Percentiles rank a stretch among this genome's conserved stretches.
Conservation (phyloP, 768 basidiomycete species). For the Crassisporium funariophilum region DNA sequence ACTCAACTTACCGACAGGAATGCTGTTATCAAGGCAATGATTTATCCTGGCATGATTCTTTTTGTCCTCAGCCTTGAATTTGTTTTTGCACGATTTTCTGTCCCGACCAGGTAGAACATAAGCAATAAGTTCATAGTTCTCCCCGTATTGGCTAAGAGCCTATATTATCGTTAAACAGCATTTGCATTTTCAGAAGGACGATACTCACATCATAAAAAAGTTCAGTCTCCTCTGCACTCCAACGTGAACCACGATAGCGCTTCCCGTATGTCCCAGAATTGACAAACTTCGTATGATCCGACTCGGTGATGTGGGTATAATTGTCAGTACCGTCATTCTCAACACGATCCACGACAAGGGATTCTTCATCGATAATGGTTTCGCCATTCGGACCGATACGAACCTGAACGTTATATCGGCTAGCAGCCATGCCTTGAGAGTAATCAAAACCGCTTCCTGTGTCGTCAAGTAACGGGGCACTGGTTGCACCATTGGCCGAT, state of each 20-base stretch:
- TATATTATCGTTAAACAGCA: constrained; percentile 32
- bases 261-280: constrained; percentile 84
- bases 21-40: constrained; percentile 69
- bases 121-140: constrained; percentile 92
- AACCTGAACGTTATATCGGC: constrained; percentile 82
- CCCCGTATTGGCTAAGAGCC: constrained; percentile 89
- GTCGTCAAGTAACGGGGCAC: constrained; percentile 37
- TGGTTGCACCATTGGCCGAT: constrained; percentile 8
- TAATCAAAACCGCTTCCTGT: constrained; percentile 72
- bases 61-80: constrained; percentile 90
- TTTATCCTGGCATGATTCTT: constrained; percentile 77
- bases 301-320: constrained; percentile 81
- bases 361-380: constrained; percentile 85
- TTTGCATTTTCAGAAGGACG: constrained; percentile 1
- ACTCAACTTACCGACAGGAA: constrained; percentile 71
- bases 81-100: constrained; percentile 88
- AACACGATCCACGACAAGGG: constrained; percentile 75
- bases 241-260: constrained; percentile 79
- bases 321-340: constrained; percentile 67
- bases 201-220: constrained; percentile 77
- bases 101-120: constrained; percentile 83
- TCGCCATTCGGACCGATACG: constrained; percentile 87
- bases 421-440: constrained; percentile 59
- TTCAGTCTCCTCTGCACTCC: constrained; percentile 91
- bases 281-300: constrained; percentile 81